These are phyloP conservation scores for Penicillium sp. DNA, from an alignment of 2,329 filamentous ascomycete genomes.

Conservation along the genomic window DNA sequence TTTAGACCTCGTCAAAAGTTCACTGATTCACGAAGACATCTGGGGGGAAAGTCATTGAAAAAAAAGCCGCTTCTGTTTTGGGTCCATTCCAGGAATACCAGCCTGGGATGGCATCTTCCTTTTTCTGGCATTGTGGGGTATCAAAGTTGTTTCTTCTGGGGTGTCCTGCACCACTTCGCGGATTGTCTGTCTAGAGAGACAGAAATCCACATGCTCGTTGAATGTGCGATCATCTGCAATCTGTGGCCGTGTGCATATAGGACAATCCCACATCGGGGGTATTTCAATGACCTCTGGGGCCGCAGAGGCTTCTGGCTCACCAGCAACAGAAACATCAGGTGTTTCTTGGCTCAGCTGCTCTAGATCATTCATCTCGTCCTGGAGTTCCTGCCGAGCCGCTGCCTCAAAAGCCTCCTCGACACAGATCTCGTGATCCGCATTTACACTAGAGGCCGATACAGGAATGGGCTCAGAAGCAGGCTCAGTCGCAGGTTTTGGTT, in stretches of 20 bases:
- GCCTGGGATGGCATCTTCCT: constrained; percentile 35
- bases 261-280: constrained; percentile 74
- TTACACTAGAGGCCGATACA: background rate
- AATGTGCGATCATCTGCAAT: constrained; percentile 70
- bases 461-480: constrained; percentile 13
- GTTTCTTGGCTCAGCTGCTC: constrained; percentile 61
- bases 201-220: constrained; percentile 90
- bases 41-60: constrained; percentile 29
- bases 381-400: constrained; percentile 58
- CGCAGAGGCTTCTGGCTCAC: constrained; percentile 22
- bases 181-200: constrained; percentile 82
- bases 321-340: constrained; percentile 7
- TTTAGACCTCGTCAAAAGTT: background rate
- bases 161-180: constrained; percentile 69
- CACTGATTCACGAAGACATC: background rate
- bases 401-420: constrained; percentile 66
- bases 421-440: constrained; percentile 63
- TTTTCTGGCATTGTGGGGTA: constrained; percentile 19
- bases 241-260: constrained; percentile 79
- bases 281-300: constrained; percentile 9
- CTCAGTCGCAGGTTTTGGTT: constrained; percentile 20
- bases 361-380: constrained; percentile 61
- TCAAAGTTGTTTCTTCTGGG: constrained; percentile 19
- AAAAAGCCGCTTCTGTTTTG: constrained; percentile 37
- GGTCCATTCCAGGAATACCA: constrained; percentile 17